Conservation (phyloP, 1,139 yeast genomes). For the Scheffersomyces stambukii region DNA sequence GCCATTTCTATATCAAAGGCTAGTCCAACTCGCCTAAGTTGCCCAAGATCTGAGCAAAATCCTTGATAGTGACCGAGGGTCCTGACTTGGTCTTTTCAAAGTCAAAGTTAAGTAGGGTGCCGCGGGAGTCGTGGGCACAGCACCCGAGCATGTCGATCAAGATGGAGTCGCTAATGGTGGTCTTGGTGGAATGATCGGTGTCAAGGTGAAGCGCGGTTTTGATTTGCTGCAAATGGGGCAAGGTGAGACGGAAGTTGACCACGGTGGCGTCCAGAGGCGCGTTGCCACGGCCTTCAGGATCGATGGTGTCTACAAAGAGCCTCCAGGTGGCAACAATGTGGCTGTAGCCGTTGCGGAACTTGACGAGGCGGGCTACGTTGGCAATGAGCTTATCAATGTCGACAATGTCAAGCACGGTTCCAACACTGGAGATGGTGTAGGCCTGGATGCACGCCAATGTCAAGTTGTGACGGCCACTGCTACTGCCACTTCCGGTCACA, state of each 20-base stretch:
- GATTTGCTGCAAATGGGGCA: conserved; percentile 30
- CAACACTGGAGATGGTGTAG: conserved; percentile 11
- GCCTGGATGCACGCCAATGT: conserved; percentile 30
- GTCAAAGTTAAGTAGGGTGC: conserved; percentile 28
- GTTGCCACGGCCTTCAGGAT: conserved; percentile 11
- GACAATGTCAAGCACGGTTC: conserved; percentile 32
- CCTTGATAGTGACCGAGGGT: conserved; percentile 31
- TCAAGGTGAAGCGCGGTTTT: conserved; percentile 28
- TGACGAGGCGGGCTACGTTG: conserved; percentile 24
- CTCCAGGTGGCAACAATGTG: conserved; percentile 32
- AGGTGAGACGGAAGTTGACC: conserved; percentile 17
- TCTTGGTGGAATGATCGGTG: conserved; percentile 16
- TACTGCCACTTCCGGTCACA: conserved; percentile 12
- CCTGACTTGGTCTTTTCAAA: conserved; percentile 27
- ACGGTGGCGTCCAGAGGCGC: conserved; percentile 6
- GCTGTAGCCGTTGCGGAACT: conserved; percentile 30
- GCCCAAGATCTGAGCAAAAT: conserved; percentile 42
- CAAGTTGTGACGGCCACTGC: conserved; percentile 24
- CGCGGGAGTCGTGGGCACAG: conserved; percentile 25
- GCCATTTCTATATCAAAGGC: too few species aligned
- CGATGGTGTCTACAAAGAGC: conserved; percentile 28
- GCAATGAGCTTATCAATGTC: conserved; percentile 39
- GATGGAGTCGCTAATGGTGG: conserved; percentile 26
- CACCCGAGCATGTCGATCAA: conserved; percentile 45
- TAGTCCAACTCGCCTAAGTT: conserved; percentile 34